These are phyloP conservation scores for Orbilia javanica DNA, from an alignment of 2,329 filamentous ascomycete species.

Conservation along the genomic window DNA sequence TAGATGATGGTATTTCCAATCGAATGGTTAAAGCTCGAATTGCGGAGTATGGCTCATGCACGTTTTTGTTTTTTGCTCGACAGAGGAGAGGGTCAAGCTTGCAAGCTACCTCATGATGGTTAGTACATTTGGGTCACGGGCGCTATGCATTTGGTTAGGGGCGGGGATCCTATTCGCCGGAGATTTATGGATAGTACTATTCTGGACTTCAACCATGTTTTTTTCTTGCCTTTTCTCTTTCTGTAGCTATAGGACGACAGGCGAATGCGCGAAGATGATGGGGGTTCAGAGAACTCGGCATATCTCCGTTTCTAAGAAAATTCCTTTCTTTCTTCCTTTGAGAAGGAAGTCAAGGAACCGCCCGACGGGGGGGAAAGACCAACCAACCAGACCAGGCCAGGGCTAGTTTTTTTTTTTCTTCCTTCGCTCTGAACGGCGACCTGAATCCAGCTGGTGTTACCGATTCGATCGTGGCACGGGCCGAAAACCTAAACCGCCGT, in stretches of 20 bases:
- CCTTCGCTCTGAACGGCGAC: slow-evolving; percentile 29
- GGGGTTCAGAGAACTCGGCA: slow-evolving; percentile 24
- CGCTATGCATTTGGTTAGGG: not conserved
- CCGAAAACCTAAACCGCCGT: slow-evolving; percentile 24
- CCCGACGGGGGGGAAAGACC: slow-evolving; percentile 20
- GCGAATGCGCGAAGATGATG: not conserved
- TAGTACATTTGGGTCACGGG: slow-evolving; percentile 35
- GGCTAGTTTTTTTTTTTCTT: slow-evolving; percentile 7
- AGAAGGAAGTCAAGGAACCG: slow-evolving; percentile 8
- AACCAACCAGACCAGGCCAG: not conserved
- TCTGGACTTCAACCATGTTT: not conserved
- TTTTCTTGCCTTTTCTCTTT: not conserved
- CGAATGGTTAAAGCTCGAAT: slow-evolving; percentile 33
- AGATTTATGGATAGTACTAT: slow-evolving; percentile 5
- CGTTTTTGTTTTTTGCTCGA: slow-evolving; percentile 26
- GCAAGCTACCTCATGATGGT: slow-evolving; percentile 28
- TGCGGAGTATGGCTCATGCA: slow-evolving; percentile 46
- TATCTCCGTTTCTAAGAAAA: slow-evolving; percentile 8
- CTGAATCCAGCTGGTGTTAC: slow-evolving; percentile 23
- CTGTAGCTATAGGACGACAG: not conserved
- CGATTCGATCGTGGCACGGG: slow-evolving; percentile 19
- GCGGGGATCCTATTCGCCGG: slow-evolving; percentile 19
- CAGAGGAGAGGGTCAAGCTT: too few species aligned
- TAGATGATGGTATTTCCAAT: slow-evolving; percentile 7
- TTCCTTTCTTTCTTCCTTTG: not conserved